These are phyloP conservation scores for Pyrenula massariospora DNA, from an alignment of 495 filamentous ascomycete species.

Conservation along the genomic window DNA sequence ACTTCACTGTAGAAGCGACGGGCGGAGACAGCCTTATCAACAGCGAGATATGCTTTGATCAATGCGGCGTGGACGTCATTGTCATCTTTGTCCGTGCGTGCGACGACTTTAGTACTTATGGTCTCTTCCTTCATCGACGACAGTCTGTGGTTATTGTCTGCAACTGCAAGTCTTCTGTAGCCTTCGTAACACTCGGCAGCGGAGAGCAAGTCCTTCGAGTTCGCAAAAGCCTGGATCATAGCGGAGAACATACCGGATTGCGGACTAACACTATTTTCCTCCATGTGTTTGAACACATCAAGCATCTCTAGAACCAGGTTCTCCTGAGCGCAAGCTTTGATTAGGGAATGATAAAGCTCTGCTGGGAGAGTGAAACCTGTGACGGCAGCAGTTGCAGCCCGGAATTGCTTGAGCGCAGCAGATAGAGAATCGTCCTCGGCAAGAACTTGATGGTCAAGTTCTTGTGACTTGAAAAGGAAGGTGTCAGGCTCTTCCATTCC, in stretches of 20 bases:
- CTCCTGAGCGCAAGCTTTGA: slow-evolving; percentile 72
- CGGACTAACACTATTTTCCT: slow-evolving; percentile 56
- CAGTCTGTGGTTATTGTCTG: slow-evolving; percentile 48
- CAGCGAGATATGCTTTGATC: slow-evolving; percentile 73
- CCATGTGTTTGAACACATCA: slow-evolving; percentile 80
- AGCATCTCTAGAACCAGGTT: slow-evolving; percentile 79
- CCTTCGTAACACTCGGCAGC: slow-evolving; percentile 95
- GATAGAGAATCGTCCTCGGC: slow-evolving; percentile 75
- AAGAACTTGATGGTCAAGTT: slow-evolving; percentile 70
- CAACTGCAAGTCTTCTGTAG: slow-evolving; percentile 74
- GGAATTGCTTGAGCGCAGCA: slow-evolving; percentile 75
- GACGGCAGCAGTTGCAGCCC: slow-evolving; percentile 48
- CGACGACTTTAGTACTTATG: slow-evolving; percentile 33
- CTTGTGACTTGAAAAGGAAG: slow-evolving; percentile 81
- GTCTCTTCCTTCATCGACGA: not conserved
- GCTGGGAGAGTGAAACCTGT: slow-evolving; percentile 45
- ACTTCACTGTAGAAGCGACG: slow-evolving; percentile 75
- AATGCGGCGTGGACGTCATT: slow-evolving; percentile 77
- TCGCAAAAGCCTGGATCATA: slow-evolving; percentile 88
- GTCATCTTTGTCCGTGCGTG: slow-evolving; percentile 63
- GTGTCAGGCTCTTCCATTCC: slow-evolving; percentile 76
- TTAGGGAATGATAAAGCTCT: slow-evolving; percentile 69
- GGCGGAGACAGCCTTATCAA: slow-evolving; percentile 65
- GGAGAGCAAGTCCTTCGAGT: slow-evolving; percentile 64
- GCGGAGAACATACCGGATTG: slow-evolving; percentile 70